phyloP scores from a whole-genome alignment of 257 asterid species.

The Echium plantagineum region DNA sequence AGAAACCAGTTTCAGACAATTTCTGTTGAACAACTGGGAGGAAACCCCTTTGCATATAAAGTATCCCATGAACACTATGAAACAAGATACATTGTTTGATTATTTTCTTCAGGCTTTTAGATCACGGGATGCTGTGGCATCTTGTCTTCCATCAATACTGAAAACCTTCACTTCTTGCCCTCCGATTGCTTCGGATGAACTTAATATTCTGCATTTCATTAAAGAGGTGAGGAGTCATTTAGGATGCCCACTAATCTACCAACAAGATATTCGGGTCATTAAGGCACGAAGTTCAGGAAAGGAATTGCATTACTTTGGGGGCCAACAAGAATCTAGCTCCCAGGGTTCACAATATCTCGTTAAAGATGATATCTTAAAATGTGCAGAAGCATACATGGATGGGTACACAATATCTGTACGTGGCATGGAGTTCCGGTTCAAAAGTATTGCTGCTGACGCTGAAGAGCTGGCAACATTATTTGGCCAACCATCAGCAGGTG shows the following conservation, averaged over 20 bases:
- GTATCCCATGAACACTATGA: constrained; percentile 20
- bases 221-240: constrained; percentile 40
- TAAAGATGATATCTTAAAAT: constrained; percentile 36
- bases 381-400: constrained; percentile 47
- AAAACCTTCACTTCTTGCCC: constrained; percentile 49
- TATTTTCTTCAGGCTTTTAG: constrained; percentile 33
- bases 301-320: constrained; percentile 50
- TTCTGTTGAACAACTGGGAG: constrained; percentile 57
- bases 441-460: constrained; percentile 46
- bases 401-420: constrained; percentile 76
- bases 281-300: constrained; percentile 28
- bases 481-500: constrained; percentile 85
- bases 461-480: constrained; percentile 55
- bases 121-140: constrained; percentile 26
- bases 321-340: constrained; percentile 19
- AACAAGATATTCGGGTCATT: constrained; percentile 66
- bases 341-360: constrained; percentile 21
- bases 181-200: constrained; percentile 56
- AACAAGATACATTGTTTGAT: constrained; percentile 23
- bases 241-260: constrained; percentile 51
- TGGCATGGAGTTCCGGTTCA: constrained; percentile 59
- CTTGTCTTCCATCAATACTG: constrained; percentile 39
- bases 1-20: constrained; percentile 24
- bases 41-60: constrained; percentile 35
- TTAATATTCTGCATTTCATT: constrained; percentile 40